Percentiles rank a stretch among this genome's conserved stretches.
Evolutionary conservation across 345 rosid species (phyloP).

Genomic region (Sisymbrium irio): DNA sequence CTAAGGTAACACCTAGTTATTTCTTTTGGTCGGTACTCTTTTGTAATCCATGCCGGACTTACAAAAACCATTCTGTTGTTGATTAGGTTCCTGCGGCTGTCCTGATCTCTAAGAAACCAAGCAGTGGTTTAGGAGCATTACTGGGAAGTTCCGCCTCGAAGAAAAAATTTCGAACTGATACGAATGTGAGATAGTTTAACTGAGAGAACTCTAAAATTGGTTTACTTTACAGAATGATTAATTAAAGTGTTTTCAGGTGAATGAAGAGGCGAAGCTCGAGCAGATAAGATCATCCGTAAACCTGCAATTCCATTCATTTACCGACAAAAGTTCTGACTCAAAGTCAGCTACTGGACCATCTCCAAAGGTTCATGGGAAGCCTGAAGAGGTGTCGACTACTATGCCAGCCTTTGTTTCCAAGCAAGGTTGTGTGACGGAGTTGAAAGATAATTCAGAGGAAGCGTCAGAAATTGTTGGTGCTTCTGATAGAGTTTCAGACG

Average conservation of each 20-base stretch:
- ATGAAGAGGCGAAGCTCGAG: constrained; percentile 49
- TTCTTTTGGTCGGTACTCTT: background rate
- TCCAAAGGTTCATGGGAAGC: constrained; percentile 2
- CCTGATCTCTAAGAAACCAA: constrained; percentile 58
- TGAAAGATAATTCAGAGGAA: constrained; percentile 31
- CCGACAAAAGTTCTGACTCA: constrained; percentile 6
- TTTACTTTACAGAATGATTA: constrained; percentile 4
- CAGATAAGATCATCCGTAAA: constrained; percentile 34
- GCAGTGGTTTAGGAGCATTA: constrained; percentile 72
- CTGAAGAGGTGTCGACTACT: constrained; percentile 15
- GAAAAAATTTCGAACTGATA: constrained; percentile 45
- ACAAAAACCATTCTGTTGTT: constrained; percentile 13
- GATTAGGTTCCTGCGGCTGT: constrained; percentile 58
- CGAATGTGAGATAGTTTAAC: constrained; percentile 42
- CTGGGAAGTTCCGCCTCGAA: constrained; percentile 45
- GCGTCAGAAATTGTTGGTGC: constrained; percentile 12
- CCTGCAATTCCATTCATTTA: constrained; percentile 30
- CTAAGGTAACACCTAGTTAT: constrained; percentile 32
- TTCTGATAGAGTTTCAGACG: constrained; percentile 19
- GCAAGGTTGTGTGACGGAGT: constrained; percentile 43
- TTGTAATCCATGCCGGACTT: background rate
- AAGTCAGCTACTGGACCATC: constrained; percentile 19
- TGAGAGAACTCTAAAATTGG: background rate
- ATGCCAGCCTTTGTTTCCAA: constrained; percentile 34
- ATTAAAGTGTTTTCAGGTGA: constrained; percentile 40